Percentiles rank a stretch among this genome's conserved stretches.
Conservation (phyloP, 129 eudicot species). For the Pulicaria dysenterica region DNA sequence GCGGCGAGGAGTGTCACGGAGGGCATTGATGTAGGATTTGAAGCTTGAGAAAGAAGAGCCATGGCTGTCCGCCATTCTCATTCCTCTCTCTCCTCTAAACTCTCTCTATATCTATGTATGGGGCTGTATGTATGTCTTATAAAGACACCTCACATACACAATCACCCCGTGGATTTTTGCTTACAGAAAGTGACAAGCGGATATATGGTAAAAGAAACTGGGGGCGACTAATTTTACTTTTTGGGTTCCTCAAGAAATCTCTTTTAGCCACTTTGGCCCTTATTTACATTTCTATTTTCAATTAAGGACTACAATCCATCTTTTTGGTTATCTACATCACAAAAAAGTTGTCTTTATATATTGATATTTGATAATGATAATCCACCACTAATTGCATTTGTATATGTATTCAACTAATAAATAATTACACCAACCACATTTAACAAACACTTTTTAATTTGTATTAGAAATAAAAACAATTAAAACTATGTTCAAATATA, state of each 20-base stretch:
- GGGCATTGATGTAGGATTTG: constrained; percentile 65
- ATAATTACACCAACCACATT: constrained; percentile 31
- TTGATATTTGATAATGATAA: constrained; percentile 35
- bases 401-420: constrained; percentile 30
- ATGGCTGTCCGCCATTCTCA: constrained; percentile 28
- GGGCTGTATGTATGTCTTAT: constrained; percentile 14
- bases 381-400: constrained; percentile 37
- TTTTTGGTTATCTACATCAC: background rate
- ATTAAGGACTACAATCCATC: constrained; percentile 3
- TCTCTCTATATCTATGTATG: background rate
- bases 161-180: constrained; percentile 32
- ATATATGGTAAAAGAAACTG: constrained; percentile 31
- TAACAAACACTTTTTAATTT: background rate
- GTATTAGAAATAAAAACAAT: background rate
- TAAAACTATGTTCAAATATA: too few species aligned
- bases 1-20: constrained; percentile 73
- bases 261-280: background rate
- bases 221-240: constrained; percentile 3
- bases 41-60: constrained; percentile 70
- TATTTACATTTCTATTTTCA: constrained; percentile 8
- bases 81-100: constrained; percentile 3
- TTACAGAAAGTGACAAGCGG: constrained; percentile 32
- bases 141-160: constrained; percentile 12
- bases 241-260: constrained; percentile 7
- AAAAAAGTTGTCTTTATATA: constrained; percentile 7